Conservation (phyloP, 2,329 filamentous ascomycete species). For the Cryphonectria japonica region DNA sequence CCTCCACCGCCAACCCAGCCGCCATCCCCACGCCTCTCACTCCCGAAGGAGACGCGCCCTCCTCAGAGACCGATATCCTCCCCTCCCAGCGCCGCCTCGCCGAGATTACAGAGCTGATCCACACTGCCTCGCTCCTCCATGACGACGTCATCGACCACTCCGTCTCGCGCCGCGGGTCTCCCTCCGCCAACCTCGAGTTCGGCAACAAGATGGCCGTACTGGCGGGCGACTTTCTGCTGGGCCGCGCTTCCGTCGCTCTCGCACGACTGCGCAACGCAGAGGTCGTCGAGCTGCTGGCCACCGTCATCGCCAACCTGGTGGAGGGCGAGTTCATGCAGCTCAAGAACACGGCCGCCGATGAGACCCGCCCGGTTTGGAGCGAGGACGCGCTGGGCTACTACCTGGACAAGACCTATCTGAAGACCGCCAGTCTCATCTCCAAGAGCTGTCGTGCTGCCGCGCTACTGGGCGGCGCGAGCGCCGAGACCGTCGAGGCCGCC, state of each 20-base stretch:
- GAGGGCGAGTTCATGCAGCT: conserved; percentile 99
- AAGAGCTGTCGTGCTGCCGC: conserved; percentile 94
- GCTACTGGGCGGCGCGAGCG: conserved; percentile 75
- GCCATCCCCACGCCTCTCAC: conserved; percentile 42
- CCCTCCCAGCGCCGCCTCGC: conserved; percentile 91
- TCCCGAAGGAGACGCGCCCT: conserved; percentile 45
- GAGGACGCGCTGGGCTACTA: conserved; percentile 93
- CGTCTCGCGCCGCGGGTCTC: conserved; percentile 77
- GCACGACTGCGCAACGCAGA: conserved; percentile 90
- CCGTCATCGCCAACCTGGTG: conserved; percentile 95
- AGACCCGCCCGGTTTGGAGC: conserved; percentile 81
- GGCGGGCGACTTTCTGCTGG: conserved; percentile 94
- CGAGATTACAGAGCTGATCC: conserved; percentile 96
- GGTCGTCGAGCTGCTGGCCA: conserved; percentile 91
- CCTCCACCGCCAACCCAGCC: conserved; percentile 63
- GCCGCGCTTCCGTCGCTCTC: conserved; percentile 89
- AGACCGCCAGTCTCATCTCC: conserved; percentile 92
- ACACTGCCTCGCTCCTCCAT: conserved; percentile 93
- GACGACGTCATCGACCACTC: conserved; percentile 98
- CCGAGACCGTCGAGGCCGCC: conserved; percentile 83
- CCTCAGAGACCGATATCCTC: conserved; percentile 69
- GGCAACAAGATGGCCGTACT: conserved; percentile 99
- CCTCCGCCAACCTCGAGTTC: conserved; percentile 91
- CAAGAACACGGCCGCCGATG: conserved; percentile 91
- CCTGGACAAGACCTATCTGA: conserved; percentile 96